Evolutionary conservation across 352 stramenopile species (phyloP), one percentile per base, ranked within the genome.

Genomic region (Pythium volutum): DNA sequence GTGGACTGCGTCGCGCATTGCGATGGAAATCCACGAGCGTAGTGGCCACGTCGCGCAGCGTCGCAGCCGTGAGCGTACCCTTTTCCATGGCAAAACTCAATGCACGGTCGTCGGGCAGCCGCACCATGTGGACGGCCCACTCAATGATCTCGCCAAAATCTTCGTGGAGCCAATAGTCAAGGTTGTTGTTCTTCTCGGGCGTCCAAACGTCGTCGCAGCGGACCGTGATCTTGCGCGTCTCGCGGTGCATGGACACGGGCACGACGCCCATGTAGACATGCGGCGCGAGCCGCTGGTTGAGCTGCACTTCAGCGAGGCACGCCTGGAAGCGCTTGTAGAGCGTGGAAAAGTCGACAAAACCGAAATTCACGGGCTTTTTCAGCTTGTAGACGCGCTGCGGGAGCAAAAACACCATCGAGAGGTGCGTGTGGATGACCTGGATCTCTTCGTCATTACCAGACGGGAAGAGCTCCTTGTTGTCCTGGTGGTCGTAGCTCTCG

Each of bases 281-380:
- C 1, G 81, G 79, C 3, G 81, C 81, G 36, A 91, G 79, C 1
- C 81, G 69, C 51, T 85, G 70, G 61, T 91, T 91, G 41, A 91
- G 77, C 66, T 87, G 73, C 55, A 88, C 78, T 58, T 91, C 81
- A 11, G 81, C 81, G 16, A 78, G 76, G 61, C 81, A 91, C 7
- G 73, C 74, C 66, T 88, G 77, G 64, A 91, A 88, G 38, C 81
- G 77, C 64, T 87, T 86, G 64, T 77, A 83, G 15, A 91, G 75
- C 50, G 77, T 87, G 11, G 77, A 84, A 41, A 88, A 91, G 63
- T 91, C 81, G 8, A 71, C 78, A 57, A 91, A 91, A 6, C 79
- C 81, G 48, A 88, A 88, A 55, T 88, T 62, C 52, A 91, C 81
- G n/a, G 68, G 45, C 58, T 88, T 91, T 66, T 91, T 91, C 46